These are phyloP conservation scores for Cornus suecica DNA, from an alignment of 148 eudicot genomes.

Conservation along the genomic window DNA sequence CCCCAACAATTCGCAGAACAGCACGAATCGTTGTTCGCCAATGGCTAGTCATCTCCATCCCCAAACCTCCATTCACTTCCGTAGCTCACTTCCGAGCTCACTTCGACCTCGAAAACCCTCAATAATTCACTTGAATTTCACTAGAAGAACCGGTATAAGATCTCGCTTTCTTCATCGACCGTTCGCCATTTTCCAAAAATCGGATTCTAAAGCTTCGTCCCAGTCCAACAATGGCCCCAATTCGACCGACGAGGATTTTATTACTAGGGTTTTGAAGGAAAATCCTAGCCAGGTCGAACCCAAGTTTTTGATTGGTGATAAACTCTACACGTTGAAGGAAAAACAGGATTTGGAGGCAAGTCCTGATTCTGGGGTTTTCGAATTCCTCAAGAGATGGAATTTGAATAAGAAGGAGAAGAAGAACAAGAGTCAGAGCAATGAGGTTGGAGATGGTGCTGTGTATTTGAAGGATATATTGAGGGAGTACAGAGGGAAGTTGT, in stretches of 20 bases:
- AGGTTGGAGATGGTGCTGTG: conserved; percentile 41
- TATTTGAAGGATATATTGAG: conserved; percentile 76
- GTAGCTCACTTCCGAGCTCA: conserved; percentile 15
- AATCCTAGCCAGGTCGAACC: conserved; percentile 94
- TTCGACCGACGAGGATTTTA: conserved; percentile 49
- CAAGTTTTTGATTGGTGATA: conserved; percentile 46
- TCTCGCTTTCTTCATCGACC: conserved; percentile 18
- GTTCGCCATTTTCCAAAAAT: conserved; percentile 25
- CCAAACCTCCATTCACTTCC: conserved; percentile 14
- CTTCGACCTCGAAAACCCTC: conserved; percentile 21
- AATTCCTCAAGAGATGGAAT: conserved; percentile 41
- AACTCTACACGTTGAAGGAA: conserved; percentile 61
- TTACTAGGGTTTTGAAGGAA: conserved; percentile 74
- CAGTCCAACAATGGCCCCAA: conserved; percentile 4
- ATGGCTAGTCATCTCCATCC: conserved; percentile 43
- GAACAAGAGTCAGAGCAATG: conserved; percentile 22
- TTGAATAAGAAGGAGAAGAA: conserved; percentile 26
- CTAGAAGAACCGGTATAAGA: conserved; percentile 1
- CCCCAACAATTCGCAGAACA: too few relatives aligned
- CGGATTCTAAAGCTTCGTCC: conserved; percentile 19
- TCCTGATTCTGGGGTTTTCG: conserved; percentile 28
- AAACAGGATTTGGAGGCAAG: conserved; percentile 36
- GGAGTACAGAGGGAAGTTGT: conserved; percentile 74
- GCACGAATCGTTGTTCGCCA: neutral
- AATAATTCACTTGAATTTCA: conserved; percentile 4